phyloP scores from a whole-genome alignment of 805 yeast genomes.

The Starmerella floricola region DNA sequence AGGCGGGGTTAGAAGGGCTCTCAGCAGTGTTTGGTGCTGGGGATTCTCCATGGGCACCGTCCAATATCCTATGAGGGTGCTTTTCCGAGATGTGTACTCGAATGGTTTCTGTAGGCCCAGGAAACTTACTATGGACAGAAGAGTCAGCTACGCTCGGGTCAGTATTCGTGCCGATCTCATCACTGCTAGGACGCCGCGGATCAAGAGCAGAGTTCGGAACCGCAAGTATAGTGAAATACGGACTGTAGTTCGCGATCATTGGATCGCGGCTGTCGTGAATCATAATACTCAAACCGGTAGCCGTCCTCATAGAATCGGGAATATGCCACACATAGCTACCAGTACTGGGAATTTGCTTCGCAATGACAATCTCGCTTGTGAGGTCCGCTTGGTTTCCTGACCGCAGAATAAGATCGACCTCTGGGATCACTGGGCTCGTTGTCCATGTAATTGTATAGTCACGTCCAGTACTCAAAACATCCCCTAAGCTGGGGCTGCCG shows the following conservation, averaged over 20 bases:
- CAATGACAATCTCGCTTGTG: slow-evolving; percentile 22
- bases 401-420: slow-evolving; percentile 24
- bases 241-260: slow-evolving; percentile 20
- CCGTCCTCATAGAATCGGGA: slow-evolving; percentile 16
- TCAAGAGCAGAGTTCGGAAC: neutral
- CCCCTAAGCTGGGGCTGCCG: slow-evolving; percentile 22
- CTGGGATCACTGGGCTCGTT: slow-evolving; percentile 18
- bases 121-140: neutral
- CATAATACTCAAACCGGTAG: slow-evolving; percentile 23
- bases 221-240: slow-evolving; percentile 12
- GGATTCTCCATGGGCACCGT: neutral
- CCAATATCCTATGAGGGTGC: neutral
- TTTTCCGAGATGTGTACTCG: slow-evolving; percentile 1
- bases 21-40: neutral
- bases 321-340: slow-evolving; percentile 27
- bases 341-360: slow-evolving; percentile 22
- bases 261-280: slow-evolving; percentile 21
- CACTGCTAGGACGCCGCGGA: too few relatives aligned
- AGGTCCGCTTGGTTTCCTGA: slow-evolving; percentile 22
- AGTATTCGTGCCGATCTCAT: too few relatives aligned
- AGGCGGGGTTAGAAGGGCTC: neutral
- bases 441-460: slow-evolving; percentile 23
- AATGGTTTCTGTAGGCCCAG: neutral
- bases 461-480: slow-evolving; percentile 22
- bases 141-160: neutral